Conservation (phyloP, 202 grass and related monocot species). For the Tripidium arundinaceum region DNA sequence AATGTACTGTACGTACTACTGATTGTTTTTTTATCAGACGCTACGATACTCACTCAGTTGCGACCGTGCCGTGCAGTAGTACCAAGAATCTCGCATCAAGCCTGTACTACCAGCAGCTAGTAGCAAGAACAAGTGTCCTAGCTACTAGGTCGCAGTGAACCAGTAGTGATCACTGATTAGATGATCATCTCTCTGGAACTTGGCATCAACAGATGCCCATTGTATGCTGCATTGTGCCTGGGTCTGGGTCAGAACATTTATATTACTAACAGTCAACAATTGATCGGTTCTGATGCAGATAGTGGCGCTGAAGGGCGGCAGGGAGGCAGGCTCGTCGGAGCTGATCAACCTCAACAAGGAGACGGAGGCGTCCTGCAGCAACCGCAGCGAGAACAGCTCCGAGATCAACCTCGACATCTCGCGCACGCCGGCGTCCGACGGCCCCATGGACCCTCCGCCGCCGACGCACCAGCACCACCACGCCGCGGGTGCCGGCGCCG, state of each 20-base stretch:
- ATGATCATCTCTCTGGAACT: no score
- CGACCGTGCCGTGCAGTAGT: neutral
- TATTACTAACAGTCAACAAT: no score
- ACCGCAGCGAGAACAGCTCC: slow-evolving; percentile 96
- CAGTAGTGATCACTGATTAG: no score
- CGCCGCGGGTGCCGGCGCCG: no score
- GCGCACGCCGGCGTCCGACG: slow-evolving; percentile 60
- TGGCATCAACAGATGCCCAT: no score
- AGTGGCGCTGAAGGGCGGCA: no score
- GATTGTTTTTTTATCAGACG: neutral
- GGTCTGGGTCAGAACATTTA: no score
- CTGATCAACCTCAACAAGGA: slow-evolving; percentile 99
- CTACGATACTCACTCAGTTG: neutral
- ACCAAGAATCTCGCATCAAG: neutral
- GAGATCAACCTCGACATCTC: slow-evolving; percentile 98
- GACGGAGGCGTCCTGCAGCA: slow-evolving; percentile 98
- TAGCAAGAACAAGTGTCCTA: neutral
- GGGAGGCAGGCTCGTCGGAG: slow-evolving; percentile 68
- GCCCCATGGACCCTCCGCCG: slow-evolving; percentile 39
- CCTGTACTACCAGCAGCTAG: neutral
- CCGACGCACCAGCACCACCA: no score
- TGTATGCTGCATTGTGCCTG: no score
- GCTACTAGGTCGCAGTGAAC: no score
- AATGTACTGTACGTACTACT: neutral
- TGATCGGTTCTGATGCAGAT: no score